Evolutionary conservation across 2,329 filamentous ascomycete genomes (phyloP), one percentile per base, ranked within the genome.

Genomic region (Grosmannia huntii): DNA sequence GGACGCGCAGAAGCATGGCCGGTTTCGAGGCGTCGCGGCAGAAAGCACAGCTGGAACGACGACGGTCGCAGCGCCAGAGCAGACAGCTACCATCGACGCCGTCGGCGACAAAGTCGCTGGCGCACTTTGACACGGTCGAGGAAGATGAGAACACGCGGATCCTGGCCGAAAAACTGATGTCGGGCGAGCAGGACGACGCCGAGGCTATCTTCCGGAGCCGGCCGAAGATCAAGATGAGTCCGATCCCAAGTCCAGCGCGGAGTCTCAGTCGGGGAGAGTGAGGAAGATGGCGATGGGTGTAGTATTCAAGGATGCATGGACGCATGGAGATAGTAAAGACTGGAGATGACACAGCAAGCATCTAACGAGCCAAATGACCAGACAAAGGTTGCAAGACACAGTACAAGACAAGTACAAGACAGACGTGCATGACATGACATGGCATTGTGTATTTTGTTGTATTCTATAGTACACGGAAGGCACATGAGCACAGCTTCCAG

Each of bases 201-300:
- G 86, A 87, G 60, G 86, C 85, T 28, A 85, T 96, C 1, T 96
- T 96, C 69, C 89, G 85, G 71, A 91, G 88, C 62, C 73, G 91
- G 63, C 91, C 91, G 0, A 87, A 84, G 69, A 83, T 96, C 63
- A 85, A 85, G 62, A 81, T 82, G 12, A 95, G 90, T 68, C 90
- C 90, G 1, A 68, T 83, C 2, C 73, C 75, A 10, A 80, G 75
- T 58, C 79, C 79, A 25, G 23, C 33, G 23, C 55, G 48, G 19
- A n/a, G 19, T 55, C 59, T 7, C 56, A 19, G n/a, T 49, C n/a
- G 46, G 53, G 27, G 5, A 31, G 53, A 31, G 2, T 56, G 31
- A 38, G 19, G 27, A 33, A 19, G 48, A 16, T 10, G 14, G 27
- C n/a, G n/a, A n/a, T n/a, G n/a, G n/a, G n/a, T n/a, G n/a, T n/a